Base-by-base conservation (phyloP, 2,329 filamentous ascomycete genomes). In the Trichoderma guizhouense region DNA sequence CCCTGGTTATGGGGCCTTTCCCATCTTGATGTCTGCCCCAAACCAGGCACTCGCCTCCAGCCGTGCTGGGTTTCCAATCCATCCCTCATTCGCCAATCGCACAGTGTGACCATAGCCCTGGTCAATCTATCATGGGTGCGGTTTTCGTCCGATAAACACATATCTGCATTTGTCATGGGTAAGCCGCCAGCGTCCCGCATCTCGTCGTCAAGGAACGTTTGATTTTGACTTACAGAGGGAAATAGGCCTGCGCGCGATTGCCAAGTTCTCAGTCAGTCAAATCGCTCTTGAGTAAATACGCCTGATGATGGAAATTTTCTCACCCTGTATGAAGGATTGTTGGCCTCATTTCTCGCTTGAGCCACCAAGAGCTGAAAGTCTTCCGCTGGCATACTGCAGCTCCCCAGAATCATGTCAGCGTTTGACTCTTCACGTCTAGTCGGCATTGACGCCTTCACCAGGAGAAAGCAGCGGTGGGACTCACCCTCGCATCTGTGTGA, bases 61-160 rank as follows among this genome's bases (percentile, higher is more conserved):
- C n/a, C 65, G 28, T 60, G 36, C 24, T 26, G 55, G 26, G 36
- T 24, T 60, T 18, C 26, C 14, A 6, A 14, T 43, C 39, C n/a
- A 28, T 26, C 15, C 7, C 30, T 60, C 36, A 14, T 18, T 32
- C n/a, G 36, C 26, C 65, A 69, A 61, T 69, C 39, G 18, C 55
- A 61, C 55, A 32, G 26, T 51, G 55, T 51, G 34, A 24, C 21
- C 15, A 24, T 21, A 7, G 39, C 67, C 24, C 57, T 18, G 21
- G 57, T 36, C 21, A 28, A 21, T 47, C n/a, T 14, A 62, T 72
- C 34, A 69, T 18, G 18, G 70, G 51, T 9, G 70, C 26, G 71
- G 86, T 74, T 91, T 91, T 73, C 85, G 84, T 64, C 89, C 89
- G 75, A 91, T 90, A 74, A 87, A 90, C 47, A 91, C 86, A 77